Conservation (phyloP, 352 stramenopile species). For the Pythium rishiriense region DNA sequence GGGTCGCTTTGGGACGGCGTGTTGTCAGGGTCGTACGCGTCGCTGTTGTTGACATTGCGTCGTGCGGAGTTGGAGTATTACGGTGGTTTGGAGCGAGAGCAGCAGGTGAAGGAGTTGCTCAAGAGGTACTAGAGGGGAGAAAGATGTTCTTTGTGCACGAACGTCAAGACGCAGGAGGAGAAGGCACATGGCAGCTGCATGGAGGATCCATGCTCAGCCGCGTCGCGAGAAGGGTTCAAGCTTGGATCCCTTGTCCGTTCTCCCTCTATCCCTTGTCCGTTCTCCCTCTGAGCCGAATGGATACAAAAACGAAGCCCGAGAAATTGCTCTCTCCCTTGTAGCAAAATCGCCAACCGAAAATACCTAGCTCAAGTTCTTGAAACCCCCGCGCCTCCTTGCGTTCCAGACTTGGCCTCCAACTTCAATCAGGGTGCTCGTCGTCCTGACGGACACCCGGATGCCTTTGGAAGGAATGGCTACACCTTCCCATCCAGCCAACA, state of each 20-base stretch:
- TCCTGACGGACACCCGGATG: not conserved
- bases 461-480: constrained; percentile 1
- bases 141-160: not conserved
- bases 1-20: constrained; percentile 19
- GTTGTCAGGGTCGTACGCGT: constrained; percentile 18
- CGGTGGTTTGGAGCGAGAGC: not conserved
- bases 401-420: not conserved
- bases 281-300: not conserved
- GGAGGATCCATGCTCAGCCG: not conserved
- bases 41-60: constrained; percentile 24
- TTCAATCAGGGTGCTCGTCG: not conserved
- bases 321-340: not conserved
- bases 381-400: not conserved
- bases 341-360: not conserved
- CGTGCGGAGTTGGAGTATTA: constrained; percentile 25
- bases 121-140: constrained; percentile 8
- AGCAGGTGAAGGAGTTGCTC: constrained; percentile 12
- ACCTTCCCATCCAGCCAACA: not conserved
- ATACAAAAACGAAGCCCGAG: not conserved
- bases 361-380: too few species aligned
- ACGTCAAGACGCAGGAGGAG: not conserved
- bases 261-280: not conserved
- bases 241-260: constrained; percentile 4
- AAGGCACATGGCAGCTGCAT: not conserved
- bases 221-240: too few species aligned